Conservation (phyloP, 176 grass and related monocot species). For the Cymbopogon citratus region DNA sequence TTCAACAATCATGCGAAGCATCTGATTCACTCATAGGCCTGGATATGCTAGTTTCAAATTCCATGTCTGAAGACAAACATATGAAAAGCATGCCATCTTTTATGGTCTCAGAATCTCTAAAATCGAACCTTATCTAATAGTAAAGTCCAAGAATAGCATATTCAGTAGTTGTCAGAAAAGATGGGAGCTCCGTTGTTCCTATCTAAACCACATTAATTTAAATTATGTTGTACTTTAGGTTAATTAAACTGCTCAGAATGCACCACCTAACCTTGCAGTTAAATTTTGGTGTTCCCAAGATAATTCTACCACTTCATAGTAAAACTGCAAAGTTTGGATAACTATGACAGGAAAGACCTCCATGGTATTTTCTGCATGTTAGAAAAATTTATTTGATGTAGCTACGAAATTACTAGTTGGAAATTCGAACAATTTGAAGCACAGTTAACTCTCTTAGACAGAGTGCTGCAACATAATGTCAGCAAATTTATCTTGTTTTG, state of each 20-base stretch:
- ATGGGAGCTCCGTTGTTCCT: constrained; percentile 21
- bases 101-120: constrained; percentile 36
- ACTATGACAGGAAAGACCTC: neutral
- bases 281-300: neutral
- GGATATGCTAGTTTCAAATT: constrained; percentile 28
- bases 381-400: neutral
- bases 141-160: constrained; percentile 47
- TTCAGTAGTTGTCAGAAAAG: constrained; percentile 40
- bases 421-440: neutral
- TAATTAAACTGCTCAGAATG: neutral
- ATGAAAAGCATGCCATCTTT: constrained; percentile 45
- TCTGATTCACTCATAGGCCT: constrained; percentile 25
- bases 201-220: neutral
- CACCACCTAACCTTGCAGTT: neutral
- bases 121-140: constrained; percentile 48
- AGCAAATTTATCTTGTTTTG: neutral
- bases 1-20: constrained; percentile 22
- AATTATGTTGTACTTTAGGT: neutral
- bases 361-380: neutral
- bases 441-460: neutral
- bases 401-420: neutral
- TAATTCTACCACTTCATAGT: neutral
- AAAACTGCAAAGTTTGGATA: neutral
- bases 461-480: neutral
- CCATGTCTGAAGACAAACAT: constrained; percentile 20